Evolutionary conservation across 208 protist species (phyloP).

Genomic region (Kentomonas sorsogonicus): DNA sequence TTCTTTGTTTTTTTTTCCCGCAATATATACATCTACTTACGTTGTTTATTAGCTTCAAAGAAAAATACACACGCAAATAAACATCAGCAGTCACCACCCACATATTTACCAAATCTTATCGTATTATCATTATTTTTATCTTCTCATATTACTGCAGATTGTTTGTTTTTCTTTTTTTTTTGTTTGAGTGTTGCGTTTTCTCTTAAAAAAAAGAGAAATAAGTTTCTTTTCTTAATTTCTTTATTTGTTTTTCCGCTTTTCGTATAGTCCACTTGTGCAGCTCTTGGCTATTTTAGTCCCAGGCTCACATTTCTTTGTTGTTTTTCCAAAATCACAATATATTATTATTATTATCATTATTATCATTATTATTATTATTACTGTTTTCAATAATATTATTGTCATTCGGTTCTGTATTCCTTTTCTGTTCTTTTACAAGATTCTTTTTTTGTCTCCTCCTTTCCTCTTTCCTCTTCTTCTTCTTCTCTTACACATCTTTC

Average conservation of each 20-base stretch:
- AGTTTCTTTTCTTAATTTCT: background rate
- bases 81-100: too few relatives aligned
- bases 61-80: too few relatives aligned
- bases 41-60: too few relatives aligned
- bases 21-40: background rate
- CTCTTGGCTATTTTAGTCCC: too few relatives aligned
- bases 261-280: background rate
- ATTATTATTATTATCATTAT: background rate
- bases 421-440: background rate
- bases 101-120: too few relatives aligned
- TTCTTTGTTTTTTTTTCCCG: background rate
- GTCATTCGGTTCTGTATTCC: background rate
- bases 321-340: constrained; percentile 3
- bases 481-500: background rate
- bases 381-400: background rate
- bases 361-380: constrained; percentile 4
- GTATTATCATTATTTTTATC: background rate
- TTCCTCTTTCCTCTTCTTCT: background rate
- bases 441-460: background rate
- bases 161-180: background rate
- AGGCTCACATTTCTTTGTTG: background rate
- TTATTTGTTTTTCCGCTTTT: background rate
- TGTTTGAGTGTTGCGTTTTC: constrained; percentile 6
- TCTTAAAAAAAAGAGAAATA: constrained; percentile 1
- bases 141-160: background rate